Evolutionary conservation across 768 basidiomycete species (phyloP).

Genomic region (Lactifluus piperatus): DNA sequence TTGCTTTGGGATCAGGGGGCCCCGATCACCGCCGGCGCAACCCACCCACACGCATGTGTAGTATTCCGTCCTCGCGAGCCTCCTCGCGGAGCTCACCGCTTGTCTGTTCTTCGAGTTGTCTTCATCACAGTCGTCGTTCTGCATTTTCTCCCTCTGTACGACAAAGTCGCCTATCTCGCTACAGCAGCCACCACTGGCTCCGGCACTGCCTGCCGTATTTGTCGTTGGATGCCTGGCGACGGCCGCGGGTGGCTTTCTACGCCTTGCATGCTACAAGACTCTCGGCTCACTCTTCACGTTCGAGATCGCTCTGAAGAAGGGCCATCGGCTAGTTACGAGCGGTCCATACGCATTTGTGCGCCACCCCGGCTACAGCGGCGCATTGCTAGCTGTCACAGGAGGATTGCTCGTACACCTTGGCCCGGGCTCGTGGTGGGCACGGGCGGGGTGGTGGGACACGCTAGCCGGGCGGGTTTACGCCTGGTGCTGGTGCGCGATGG

Average conservation of each 20-base stretch:
- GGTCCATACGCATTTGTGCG: conserved; percentile 22
- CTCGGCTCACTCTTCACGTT: no score
- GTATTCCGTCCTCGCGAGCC: conserved; percentile 13
- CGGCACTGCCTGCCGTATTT: background rate
- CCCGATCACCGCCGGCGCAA: background rate
- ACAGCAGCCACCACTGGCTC: background rate
- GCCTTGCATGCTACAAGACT: conserved; percentile 15
- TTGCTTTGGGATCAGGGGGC: background rate
- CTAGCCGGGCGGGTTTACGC: conserved; percentile 4
- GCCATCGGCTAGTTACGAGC: no score
- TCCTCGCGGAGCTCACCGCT: conserved; percentile 1
- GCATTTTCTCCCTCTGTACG: background rate
- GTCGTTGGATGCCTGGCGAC: conserved; percentile 11
- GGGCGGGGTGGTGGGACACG: conserved; percentile 4
- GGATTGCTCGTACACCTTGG: conserved; percentile 16
- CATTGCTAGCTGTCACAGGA: conserved; percentile 17
- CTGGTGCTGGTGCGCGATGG: conserved; percentile 8
- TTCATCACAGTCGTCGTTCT: no score
- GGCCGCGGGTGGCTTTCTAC: conserved; percentile 13
- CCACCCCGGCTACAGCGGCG: conserved; percentile 22
- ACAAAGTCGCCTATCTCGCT: background rate
- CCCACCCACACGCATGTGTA: background rate
- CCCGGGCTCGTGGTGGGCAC: conserved; percentile 17
- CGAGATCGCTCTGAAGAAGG: conserved; percentile 15
- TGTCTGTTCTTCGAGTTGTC: background rate